phyloP scores from a whole-genome alignment of 306 rosid species.

The Castanea crenata region DNA sequence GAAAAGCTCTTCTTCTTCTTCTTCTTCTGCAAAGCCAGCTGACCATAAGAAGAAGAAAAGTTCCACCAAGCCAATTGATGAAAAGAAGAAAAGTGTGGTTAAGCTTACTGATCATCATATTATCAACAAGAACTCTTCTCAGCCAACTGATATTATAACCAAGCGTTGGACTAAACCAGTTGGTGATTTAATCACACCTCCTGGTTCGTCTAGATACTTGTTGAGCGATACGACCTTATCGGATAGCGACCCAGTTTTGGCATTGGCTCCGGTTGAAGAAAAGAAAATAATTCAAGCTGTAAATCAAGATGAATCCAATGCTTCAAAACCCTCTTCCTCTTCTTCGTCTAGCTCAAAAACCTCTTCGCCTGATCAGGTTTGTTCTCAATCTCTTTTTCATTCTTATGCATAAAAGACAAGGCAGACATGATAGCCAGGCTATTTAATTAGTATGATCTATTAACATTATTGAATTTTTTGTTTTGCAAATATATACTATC shows the following conservation, averaged over 20 bases:
- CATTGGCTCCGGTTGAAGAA: conserved; percentile 28
- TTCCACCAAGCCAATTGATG: conserved; percentile 2
- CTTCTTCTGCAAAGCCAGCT: conserved; percentile 12
- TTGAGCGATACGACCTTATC: conserved; percentile 41
- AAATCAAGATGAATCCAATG: conserved; percentile 21
- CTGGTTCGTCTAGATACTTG: conserved; percentile 74
- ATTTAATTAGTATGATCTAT: not conserved
- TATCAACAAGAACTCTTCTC: conserved; percentile 7
- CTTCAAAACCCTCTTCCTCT: conserved; percentile 32
- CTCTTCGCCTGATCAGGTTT: conserved; percentile 63
- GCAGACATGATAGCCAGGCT: not conserved
- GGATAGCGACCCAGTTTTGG: conserved; percentile 36
- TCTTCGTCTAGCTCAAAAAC: conserved; percentile 40
- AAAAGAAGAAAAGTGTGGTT: not conserved
- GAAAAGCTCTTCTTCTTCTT: conserved; percentile 31
- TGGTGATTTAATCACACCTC: conserved; percentile 44
- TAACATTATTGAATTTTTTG: not conserved
- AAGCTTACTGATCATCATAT: conserved; percentile 33
- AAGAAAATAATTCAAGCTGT: conserved; percentile 21
- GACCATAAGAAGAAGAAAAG: conserved; percentile 22
- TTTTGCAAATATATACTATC: no score
- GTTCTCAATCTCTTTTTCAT: not conserved
- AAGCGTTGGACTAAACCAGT: conserved; percentile 40
- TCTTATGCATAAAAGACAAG: not conserved
- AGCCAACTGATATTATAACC: conserved; percentile 25